Evolutionary conservation across 2,329 filamentous ascomycete species (phyloP), one percentile per base, ranked within the genome.

Genomic region (Phyllosticta capitalensis): DNA sequence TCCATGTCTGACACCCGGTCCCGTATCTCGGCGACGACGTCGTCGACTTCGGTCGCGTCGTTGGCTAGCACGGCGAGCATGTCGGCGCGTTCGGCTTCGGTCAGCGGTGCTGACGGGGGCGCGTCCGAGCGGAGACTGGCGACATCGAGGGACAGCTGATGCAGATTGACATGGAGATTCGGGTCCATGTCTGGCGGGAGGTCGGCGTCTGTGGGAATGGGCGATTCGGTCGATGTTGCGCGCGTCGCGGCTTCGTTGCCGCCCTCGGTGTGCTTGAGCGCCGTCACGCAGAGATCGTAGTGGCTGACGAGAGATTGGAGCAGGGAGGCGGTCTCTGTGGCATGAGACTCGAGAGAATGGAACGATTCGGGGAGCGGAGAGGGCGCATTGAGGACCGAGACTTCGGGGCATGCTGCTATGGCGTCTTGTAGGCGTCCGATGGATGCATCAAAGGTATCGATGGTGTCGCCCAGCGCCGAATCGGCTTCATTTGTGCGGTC

Each of bases 241-340:
- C 74, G 71, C n/a, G 70, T 74, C 2, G 76, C 77, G 14, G 78
- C 78, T 61, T 76, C 76, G 10, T 76, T 75, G 9, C 78, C 77
- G 60, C 78, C 77, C 75, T 96, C 91, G 2, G 92, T 96, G 55
- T 92, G 90, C 61, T 91, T 89, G 51, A 96, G 87, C 0, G 92
- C 92, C 0, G 87, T 92, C 14, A 95, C 89, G 71, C 92, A 96
- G 64, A 95, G 83, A 71, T 97, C 92, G 70, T 96, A 96, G 74
- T 97, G 92, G 24, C 82, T 83, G 7, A 90, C 91, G 3, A 97
- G 78, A 0, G 88, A 90, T 60, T 90, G 83, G 1, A 97, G 82
- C 5, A 90, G 81, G 60, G 86, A 81, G 5, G 92, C 92, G 85
- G 95, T 92, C 66, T 86, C 84, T 63, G 89, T 85, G 0, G 92